phyloP scores from a whole-genome alignment of 2,329 filamentous ascomycete genomes.

The Colletotrichum sp. region DNA sequence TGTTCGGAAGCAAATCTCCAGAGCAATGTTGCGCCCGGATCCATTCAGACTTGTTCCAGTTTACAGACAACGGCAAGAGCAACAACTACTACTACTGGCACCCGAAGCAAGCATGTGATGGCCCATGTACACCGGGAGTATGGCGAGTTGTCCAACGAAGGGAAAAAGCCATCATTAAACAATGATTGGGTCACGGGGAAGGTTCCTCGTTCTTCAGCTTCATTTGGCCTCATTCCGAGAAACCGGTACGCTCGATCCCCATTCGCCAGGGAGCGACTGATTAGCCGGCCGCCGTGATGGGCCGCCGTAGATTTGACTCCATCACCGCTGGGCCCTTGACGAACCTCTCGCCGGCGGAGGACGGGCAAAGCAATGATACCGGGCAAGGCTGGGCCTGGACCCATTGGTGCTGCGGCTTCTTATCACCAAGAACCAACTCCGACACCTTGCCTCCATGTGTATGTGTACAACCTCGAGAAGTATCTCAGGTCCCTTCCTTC shows the following conservation, averaged over 20 bases:
- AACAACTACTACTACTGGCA: not conserved
- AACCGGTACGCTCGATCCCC: not conserved
- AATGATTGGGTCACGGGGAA: not conserved
- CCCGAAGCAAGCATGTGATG: not conserved
- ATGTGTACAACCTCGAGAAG: conserved; percentile 12
- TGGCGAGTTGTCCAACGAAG: not conserved
- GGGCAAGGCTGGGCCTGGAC: not conserved
- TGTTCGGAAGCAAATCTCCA: not conserved
- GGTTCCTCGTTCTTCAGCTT: not conserved
- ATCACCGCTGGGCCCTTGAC: not conserved
- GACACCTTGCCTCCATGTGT: not conserved
- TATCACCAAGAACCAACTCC: not conserved
- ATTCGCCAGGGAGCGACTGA: not conserved
- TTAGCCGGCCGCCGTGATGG: not conserved
- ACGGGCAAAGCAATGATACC: not conserved
- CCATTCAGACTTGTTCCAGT: not conserved
- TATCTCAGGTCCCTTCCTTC: not conserved
- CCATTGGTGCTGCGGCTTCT: not conserved
- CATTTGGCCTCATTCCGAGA: not conserved
- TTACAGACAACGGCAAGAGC: not conserved
- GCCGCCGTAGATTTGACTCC: not conserved
- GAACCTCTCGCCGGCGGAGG: not conserved
- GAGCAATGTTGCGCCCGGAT: not conserved
- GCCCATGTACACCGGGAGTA: not conserved
- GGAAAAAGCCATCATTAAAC: not conserved